These are phyloP conservation scores for Exobasidium rhododendri DNA, from an alignment of 1,284 basidiomycete genomes.

Conservation along the genomic window DNA sequence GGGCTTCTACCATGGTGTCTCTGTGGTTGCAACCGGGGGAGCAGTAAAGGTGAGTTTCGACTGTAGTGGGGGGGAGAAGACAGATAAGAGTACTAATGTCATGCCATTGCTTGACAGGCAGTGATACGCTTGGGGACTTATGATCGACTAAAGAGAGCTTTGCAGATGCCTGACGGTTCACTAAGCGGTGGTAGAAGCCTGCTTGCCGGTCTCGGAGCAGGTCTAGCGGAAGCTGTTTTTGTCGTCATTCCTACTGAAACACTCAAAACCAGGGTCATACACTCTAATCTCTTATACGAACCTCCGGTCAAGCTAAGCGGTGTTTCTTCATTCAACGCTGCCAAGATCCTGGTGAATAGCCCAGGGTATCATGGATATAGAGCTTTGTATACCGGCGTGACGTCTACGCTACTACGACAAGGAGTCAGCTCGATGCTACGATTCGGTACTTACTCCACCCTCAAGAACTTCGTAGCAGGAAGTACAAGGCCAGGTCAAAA, in stretches of 20 bases:
- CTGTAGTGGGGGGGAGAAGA: too few species aligned
- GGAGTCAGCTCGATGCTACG: conserved; percentile 93
- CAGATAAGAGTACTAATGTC: too few species aligned
- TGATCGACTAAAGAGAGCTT: conserved; percentile 80
- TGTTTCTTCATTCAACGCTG: conserved; percentile 1
- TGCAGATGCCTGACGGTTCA: conserved; percentile 64
- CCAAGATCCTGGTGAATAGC: not conserved
- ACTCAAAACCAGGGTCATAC: conserved; percentile 73
- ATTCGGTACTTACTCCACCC: conserved; percentile 90
- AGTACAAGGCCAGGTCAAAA: conserved; percentile 76
- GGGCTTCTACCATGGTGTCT: conserved; percentile 54
- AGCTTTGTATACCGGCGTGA: conserved; percentile 84
- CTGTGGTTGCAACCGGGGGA: conserved; percentile 48
- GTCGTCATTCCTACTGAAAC: conserved; percentile 97
- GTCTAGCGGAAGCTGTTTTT: conserved; percentile 87
- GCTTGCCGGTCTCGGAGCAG: conserved; percentile 82
- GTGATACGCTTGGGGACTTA: conserved; percentile 93
- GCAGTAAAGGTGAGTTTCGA: conserved; percentile 40
- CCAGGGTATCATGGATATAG: conserved; percentile 57
- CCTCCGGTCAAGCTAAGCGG: not conserved
- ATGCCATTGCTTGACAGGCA: conserved; percentile 61
- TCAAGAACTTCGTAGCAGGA: conserved; percentile 80
- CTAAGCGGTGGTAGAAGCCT: conserved; percentile 14
- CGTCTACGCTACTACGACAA: conserved; percentile 96
- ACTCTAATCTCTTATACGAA: not conserved